These are phyloP conservation scores for Trametes villosa DNA, from an alignment of 768 basidiomycete genomes.

Conservation along the genomic window DNA sequence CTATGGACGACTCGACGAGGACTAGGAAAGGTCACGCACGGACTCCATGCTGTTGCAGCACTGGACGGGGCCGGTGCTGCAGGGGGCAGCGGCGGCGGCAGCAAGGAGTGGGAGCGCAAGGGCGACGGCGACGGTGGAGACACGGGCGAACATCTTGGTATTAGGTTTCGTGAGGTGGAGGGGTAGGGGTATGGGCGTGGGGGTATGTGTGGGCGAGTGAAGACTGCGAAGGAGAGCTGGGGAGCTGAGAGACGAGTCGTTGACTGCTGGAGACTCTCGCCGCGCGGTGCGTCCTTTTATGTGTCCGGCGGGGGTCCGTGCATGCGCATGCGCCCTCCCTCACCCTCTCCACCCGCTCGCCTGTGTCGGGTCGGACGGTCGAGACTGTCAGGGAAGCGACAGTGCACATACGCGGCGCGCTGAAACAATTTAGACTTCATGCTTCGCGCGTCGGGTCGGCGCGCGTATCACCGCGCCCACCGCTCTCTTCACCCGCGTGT, in stretches of 20 bases:
- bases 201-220: constrained; percentile 4
- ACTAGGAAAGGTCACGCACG: constrained; percentile 7
- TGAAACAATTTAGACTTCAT: too few relatives aligned
- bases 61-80: constrained; percentile 36
- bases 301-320: too few relatives aligned
- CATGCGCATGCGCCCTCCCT: too few relatives aligned
- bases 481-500: too few relatives aligned
- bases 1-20: background rate
- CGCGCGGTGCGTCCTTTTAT: too few relatives aligned
- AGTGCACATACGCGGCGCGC: too few relatives aligned
- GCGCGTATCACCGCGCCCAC: too few relatives aligned
- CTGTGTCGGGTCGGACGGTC: too few relatives aligned
- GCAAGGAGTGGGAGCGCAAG: constrained; percentile 18
- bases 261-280: constrained; percentile 8
- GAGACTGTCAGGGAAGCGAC: too few relatives aligned
- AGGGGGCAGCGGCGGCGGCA: constrained; percentile 18
- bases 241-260: background rate
- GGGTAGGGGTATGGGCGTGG: background rate
- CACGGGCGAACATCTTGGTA: constrained; percentile 18
- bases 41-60: constrained; percentile 35
- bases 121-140: constrained; percentile 12
- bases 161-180: background rate
- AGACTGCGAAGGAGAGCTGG: background rate
- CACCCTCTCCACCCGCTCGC: too few relatives aligned
- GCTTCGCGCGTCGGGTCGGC: too few relatives aligned